Evolutionary conservation across 2,329 filamentous ascomycete genomes (phyloP).

Genomic region (Hypoxylon sp.): DNA sequence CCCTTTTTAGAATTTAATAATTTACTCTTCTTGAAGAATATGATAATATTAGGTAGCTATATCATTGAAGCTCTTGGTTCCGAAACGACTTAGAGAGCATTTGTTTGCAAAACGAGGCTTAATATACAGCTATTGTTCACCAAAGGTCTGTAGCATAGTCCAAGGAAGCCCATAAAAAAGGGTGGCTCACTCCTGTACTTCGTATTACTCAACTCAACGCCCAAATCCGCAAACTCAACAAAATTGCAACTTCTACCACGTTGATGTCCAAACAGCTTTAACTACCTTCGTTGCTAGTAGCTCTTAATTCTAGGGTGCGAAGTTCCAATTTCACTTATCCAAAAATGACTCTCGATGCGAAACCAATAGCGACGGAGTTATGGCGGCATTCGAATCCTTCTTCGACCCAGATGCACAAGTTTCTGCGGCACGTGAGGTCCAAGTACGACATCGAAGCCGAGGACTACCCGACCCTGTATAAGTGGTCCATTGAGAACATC

Average conservation of each 20-base stretch:
- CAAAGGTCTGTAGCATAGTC: too few relatives aligned
- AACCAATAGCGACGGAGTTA: constrained; percentile 61
- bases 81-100: too few relatives aligned
- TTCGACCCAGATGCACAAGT: constrained; percentile 77
- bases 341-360: constrained; percentile 43
- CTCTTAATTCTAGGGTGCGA: not conserved
- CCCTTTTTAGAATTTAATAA: too few relatives aligned
- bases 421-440: constrained; percentile 75
- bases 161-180: too few relatives aligned
- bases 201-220: too few relatives aligned
- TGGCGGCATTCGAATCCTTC: constrained; percentile 78
- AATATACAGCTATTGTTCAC: too few relatives aligned
- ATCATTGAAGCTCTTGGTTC: too few relatives aligned
- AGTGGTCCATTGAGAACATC: constrained; percentile 85
- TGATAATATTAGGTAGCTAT: too few relatives aligned
- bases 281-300: not conserved
- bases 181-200: not conserved
- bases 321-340: not conserved
- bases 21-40: too few relatives aligned
- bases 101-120: too few relatives aligned
- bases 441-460: constrained; percentile 72
- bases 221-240: not conserved
- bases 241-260: not conserved
- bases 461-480: constrained; percentile 80
- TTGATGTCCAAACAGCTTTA: not conserved